Evolutionary conservation across 2,329 filamentous ascomycete species (phyloP).

Genomic region (Colletotrichum lupini): DNA sequence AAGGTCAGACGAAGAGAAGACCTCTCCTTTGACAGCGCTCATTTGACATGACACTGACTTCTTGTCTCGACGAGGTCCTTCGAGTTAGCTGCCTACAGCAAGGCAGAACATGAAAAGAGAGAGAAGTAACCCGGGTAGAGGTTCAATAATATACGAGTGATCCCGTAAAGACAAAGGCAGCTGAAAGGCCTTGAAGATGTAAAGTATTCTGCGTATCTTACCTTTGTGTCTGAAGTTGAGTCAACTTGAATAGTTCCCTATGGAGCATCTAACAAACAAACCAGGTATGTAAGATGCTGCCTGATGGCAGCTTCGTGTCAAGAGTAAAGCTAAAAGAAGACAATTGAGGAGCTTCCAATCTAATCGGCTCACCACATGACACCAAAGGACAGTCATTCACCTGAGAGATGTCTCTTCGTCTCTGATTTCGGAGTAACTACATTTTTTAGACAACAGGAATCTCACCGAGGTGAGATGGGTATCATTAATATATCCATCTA

Average conservation of each 20-base stretch:
- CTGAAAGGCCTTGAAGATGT: too few relatives aligned
- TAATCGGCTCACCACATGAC: too few relatives aligned
- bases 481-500: conserved; percentile 24
- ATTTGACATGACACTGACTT: neutral
- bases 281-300: too few relatives aligned
- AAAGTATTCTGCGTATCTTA: too few relatives aligned
- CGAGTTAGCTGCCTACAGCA: neutral
- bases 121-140: neutral
- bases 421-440: neutral
- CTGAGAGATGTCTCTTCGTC: neutral
- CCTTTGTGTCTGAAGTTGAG: too few relatives aligned
- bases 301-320: too few relatives aligned
- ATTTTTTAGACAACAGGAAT: neutral
- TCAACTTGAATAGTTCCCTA: too few relatives aligned
- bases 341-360: too few relatives aligned
- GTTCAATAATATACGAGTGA: too few relatives aligned
- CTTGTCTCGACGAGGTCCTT: neutral
- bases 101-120: neutral
- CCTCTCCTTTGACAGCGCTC: neutral
- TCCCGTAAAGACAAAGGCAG: too few relatives aligned
- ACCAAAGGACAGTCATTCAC: neutral
- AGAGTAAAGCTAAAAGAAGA: too few relatives aligned
- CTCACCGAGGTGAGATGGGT: conserved; percentile 29
- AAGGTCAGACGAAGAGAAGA: neutral
- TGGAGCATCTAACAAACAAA: too few relatives aligned